Base-by-base conservation (phyloP, 768 basidiomycete species). In the Hirschioporus abietinus region DNA sequence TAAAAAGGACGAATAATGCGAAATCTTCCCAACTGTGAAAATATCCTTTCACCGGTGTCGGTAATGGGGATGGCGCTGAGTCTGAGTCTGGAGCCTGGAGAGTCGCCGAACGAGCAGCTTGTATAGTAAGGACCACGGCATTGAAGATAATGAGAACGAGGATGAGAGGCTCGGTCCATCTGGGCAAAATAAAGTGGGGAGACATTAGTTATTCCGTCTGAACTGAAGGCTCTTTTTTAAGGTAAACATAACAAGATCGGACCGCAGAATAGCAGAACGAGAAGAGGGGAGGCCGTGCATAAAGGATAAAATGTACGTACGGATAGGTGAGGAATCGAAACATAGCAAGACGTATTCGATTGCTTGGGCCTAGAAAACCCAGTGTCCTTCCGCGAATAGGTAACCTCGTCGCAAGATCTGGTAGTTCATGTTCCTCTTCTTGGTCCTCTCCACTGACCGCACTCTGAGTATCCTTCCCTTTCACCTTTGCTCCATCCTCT, bases 21-120 rank as follows among this genome's bases (percentile, higher is more conserved):
- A 86, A 89, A 76, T 98, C 96, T 72, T 95, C 93, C 96, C 96
- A 98, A 15, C 77, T 70, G 67, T 89, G 86, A 78, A 98, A 97
- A 79, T 91, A 98, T 8, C 94, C 94, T 63, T 73, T 76, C 24
- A 83, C 71, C 58, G 64, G 74, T 35, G 79, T 34, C 9, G 60
- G 60, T 52, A 52, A 15, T 10, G 42, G 78, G 42, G 84, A 81
- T 8, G 83, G 75, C 10, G 80, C 74, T 1, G 74, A 71, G 30
- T 77, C 78, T 66, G 78, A 76, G 58, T 75, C 73, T n/a, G 78
- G 78, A 42, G 73, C 68, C 7, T 84, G 77, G 3, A 90, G 78
- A 23, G 85, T 84, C 35, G 88, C 74, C 2, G 88, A 78, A 64
- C 79, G 83, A 36, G 90, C 84, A 8, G 93, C 85, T 77, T 98